phyloP scores from a whole-genome alignment of 495 filamentous ascomycete species.

The Astrocystis sublimbata region DNA sequence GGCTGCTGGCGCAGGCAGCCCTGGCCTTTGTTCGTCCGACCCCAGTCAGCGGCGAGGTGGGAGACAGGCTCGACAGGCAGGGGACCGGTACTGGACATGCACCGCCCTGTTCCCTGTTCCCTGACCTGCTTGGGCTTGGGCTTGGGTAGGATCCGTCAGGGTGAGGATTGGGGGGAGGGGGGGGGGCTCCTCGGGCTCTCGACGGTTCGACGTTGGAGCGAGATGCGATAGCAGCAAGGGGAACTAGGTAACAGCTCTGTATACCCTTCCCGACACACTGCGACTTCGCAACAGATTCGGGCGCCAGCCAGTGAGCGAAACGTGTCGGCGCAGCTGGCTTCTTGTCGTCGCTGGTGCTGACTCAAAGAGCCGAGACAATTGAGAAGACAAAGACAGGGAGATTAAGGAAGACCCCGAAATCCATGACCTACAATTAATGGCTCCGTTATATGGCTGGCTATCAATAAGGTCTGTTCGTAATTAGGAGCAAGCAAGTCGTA shows the following conservation, averaged over 20 bases:
- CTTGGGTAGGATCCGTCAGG: constrained; percentile 14
- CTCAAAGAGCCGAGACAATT: constrained; percentile 2
- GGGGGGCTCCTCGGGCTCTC: too few relatives aligned
- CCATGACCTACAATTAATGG: constrained; percentile 11
- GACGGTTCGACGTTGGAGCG: constrained; percentile 6
- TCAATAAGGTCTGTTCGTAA: background rate
- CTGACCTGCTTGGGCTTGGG: constrained; percentile 11
- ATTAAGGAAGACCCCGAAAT: background rate
- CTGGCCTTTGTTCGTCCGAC: constrained; percentile 15
- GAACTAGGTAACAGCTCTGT: background rate
- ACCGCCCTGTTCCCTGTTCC: constrained; percentile 1
- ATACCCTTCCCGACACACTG: background rate
- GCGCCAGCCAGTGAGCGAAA: background rate
- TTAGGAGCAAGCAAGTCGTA: too few relatives aligned
- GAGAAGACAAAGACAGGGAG: background rate
- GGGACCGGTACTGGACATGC: constrained; percentile 5
- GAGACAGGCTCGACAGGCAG: too few relatives aligned
- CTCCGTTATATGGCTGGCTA: background rate
- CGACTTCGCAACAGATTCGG: constrained; percentile 1
- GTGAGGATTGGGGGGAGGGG: too few relatives aligned
- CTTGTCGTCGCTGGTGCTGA: background rate
- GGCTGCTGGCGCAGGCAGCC: constrained; percentile 12
- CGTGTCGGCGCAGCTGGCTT: too few relatives aligned
- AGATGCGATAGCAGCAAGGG: constrained; percentile 15
- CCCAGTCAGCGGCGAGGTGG: constrained; percentile 16